Conservation (phyloP, 805 yeast species). For the Wickerhamiella dianesei region DNA sequence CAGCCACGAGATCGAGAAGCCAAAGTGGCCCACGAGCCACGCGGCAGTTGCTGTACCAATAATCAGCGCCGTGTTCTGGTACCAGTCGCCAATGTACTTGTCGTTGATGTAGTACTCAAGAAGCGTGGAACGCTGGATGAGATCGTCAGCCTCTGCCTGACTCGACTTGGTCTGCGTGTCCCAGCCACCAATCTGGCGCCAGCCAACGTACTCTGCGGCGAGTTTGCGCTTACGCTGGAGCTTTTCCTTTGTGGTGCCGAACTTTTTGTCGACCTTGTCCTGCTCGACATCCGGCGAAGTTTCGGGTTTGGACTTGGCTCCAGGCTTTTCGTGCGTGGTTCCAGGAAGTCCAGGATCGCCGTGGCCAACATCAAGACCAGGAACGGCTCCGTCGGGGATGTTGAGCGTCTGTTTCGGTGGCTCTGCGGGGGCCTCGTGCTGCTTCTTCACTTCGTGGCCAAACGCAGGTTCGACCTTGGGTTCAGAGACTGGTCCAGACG, state of each 20-base stretch:
- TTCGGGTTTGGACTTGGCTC: slow-evolving; percentile 2
- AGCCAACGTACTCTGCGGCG: slow-evolving; percentile 65
- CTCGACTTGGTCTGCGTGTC: slow-evolving; percentile 37
- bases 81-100: slow-evolving; percentile 86
- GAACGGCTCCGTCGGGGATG: slow-evolving; percentile 17
- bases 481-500: background rate
- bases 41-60: slow-evolving; percentile 56
- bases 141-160: slow-evolving; percentile 43
- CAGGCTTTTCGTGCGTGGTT: background rate
- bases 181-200: slow-evolving; percentile 91
- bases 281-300: slow-evolving; percentile 7
- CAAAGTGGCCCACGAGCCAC: slow-evolving; percentile 65
- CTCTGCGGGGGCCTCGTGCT: background rate
- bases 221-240: slow-evolving; percentile 30
- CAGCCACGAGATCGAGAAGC: slow-evolving; percentile 67
- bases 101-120: slow-evolving; percentile 68
- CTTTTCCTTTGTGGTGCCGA: slow-evolving; percentile 22
- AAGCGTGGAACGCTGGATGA: slow-evolving; percentile 54
- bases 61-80: slow-evolving; percentile 67
- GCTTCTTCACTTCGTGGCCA: background rate
- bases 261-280: slow-evolving; percentile 11
- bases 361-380: slow-evolving; percentile 18
- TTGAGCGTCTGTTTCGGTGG: slow-evolving; percentile 6
- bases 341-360: slow-evolving; percentile 18
- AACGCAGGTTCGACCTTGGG: background rate